Conservation (phyloP, 345 rosid genomes). For the Durio zibethinus region DNA sequence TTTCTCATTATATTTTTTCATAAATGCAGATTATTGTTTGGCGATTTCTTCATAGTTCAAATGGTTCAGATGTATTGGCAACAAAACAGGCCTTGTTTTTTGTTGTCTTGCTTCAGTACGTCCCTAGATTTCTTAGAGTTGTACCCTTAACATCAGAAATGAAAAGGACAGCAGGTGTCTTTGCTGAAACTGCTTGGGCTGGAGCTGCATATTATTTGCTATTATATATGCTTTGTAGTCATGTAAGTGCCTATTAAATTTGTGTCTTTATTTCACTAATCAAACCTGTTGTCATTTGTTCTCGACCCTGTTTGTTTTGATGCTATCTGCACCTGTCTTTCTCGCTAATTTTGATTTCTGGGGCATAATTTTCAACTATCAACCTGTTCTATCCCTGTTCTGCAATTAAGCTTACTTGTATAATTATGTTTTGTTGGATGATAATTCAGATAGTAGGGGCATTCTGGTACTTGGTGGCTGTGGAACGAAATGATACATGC, state of each 20-base stretch:
- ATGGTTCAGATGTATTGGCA: constrained; percentile 67
- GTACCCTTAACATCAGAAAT: constrained; percentile 78
- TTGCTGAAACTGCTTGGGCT: constrained; percentile 98
- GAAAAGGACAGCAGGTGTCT: constrained; percentile 90
- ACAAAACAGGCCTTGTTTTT: constrained; percentile 72
- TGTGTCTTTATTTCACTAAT: neutral
- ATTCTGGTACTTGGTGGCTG: constrained; percentile 85
- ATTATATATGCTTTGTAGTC: constrained; percentile 96
- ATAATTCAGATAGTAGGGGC: constrained; percentile 81
- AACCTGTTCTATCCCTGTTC: neutral
- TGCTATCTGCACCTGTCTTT: constrained; percentile 6
- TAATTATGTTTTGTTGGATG: constrained; percentile 14
- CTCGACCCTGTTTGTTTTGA: neutral
- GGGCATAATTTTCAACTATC: neutral
- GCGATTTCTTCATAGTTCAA: constrained; percentile 67
- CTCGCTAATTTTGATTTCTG: neutral
- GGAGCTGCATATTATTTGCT: constrained; percentile 96
- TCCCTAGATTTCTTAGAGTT: constrained; percentile 53
- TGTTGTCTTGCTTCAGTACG: constrained; percentile 66
- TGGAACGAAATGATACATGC: constrained; percentile 76
- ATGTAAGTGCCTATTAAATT: constrained; percentile 54
- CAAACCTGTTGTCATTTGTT: neutral
- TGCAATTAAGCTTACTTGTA: neutral
- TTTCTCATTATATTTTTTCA: constrained; percentile 8
- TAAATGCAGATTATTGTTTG: constrained; percentile 74